phyloP scores from a whole-genome alignment of 2,329 filamentous ascomycete genomes.

The Magnaporthiopsis poae region DNA sequence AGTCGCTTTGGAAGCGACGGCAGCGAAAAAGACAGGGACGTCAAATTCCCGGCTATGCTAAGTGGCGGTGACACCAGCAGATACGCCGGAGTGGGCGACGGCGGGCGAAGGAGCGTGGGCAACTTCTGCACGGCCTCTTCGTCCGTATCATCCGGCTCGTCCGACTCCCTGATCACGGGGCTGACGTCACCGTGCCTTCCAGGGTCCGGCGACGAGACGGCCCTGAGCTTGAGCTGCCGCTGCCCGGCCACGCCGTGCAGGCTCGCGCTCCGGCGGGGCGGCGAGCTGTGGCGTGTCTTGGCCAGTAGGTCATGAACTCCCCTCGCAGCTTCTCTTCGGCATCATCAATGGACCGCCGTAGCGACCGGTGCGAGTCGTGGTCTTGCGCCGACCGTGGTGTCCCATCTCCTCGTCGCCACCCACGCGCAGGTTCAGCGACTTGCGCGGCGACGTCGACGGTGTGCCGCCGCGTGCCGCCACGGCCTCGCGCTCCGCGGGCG shows the following conservation, averaged over 20 bases:
- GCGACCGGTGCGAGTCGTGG: conserved; percentile 23
- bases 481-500: conserved; percentile 14
- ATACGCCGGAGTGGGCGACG: conserved; percentile 38
- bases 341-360: conserved; percentile 20
- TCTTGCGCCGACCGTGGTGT: conserved; percentile 19
- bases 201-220: conserved; percentile 1
- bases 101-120: conserved; percentile 25
- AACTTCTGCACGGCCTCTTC: conserved; percentile 11
- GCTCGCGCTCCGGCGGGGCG: background rate
- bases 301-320: conserved; percentile 39
- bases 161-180: conserved; percentile 10
- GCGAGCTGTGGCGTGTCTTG: conserved; percentile 19
- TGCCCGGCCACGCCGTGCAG: background rate
- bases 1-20: conserved; percentile 13
- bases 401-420: conserved; percentile 37
- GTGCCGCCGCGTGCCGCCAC: conserved; percentile 3
- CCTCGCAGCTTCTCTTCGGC: conserved; percentile 38
- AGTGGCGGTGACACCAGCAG: conserved; percentile 60
- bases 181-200: conserved; percentile 8
- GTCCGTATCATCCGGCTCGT: conserved; percentile 13
- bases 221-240: background rate
- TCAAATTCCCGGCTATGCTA: conserved; percentile 48
- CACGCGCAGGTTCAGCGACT: conserved; percentile 34
- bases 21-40: conserved; percentile 47
- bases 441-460: conserved; percentile 19